Evolutionary conservation across 805 yeast genomes (phyloP).

Genomic region (Ogataea nitratoaversa): DNA sequence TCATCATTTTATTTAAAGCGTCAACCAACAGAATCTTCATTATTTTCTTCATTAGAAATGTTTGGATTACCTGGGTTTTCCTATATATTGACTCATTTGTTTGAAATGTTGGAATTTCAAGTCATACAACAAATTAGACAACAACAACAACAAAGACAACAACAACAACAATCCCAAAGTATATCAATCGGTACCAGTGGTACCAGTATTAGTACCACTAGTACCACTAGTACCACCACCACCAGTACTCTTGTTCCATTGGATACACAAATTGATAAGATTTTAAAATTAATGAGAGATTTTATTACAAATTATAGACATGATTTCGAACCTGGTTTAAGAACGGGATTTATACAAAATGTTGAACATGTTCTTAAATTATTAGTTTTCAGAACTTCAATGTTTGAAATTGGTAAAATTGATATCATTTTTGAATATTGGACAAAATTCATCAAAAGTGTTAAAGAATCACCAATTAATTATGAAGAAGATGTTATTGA

Average conservation of each 20-base stretch:
- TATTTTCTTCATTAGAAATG: conserved; percentile 12
- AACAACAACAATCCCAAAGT: conserved; percentile 1
- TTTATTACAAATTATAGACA: conserved; percentile 28
- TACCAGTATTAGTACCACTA: no score
- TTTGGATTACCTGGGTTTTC: conserved; percentile 42
- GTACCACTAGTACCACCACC: no score
- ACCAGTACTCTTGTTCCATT: conserved; percentile 3
- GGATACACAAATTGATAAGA: conserved; percentile 27
- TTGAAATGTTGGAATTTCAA: conserved; percentile 33
- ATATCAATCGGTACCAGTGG: no score
- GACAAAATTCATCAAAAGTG: conserved; percentile 21
- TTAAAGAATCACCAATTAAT: conserved; percentile 9
- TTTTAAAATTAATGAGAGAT: conserved; percentile 35
- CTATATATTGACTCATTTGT: conserved; percentile 41
- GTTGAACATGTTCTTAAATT: conserved; percentile 23
- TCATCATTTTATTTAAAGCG: conserved; percentile 20
- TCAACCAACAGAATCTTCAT: conserved; percentile 8
- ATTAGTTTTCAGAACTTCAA: conserved; percentile 19
- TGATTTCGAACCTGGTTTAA: conserved; percentile 25
- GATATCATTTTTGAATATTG: conserved; percentile 22
- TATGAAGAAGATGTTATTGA: conserved; percentile 34
- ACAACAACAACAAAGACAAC: conserved; percentile 5
- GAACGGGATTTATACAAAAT: conserved; percentile 17
- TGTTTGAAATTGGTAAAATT: conserved; percentile 21
- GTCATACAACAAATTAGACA: conserved; percentile 12